Percentiles rank a stretch among this genome's conserved stretches.
These are phyloP conservation scores for Coemansia erecta DNA, from an alignment of 192 early-diverging fungal genomes.

Conservation along the genomic window DNA sequence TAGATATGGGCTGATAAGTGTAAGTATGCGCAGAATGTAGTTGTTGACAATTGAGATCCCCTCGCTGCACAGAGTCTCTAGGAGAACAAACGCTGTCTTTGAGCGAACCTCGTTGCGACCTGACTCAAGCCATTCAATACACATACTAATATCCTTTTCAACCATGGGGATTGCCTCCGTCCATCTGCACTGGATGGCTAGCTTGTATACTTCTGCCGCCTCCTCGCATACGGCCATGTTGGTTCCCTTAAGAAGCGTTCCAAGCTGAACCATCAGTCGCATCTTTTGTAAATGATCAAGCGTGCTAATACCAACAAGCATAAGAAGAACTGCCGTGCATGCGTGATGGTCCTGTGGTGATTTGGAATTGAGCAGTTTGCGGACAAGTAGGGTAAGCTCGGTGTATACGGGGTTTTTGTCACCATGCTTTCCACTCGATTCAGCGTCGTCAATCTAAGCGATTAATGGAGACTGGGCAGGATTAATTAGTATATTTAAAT, in stretches of 20 bases:
- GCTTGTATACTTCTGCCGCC: conserved; percentile 21
- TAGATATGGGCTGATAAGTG: conserved; percentile 79
- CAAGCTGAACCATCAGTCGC: conserved; percentile 22
- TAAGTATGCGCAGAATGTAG: conserved; percentile 80
- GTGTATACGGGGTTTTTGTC: conserved; percentile 21
- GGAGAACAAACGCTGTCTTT: conserved; percentile 24
- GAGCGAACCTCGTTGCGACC: conserved; percentile 17
- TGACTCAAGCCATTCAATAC: conserved; percentile 28
- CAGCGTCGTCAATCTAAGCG: conserved; percentile 22
- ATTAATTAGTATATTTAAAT: not conserved
- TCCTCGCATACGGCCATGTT: conserved; percentile 19
- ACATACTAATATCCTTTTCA: conserved; percentile 18
- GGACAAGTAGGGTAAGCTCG: conserved; percentile 13
- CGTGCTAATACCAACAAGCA: conserved; percentile 12
- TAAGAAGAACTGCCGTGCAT: conserved; percentile 20
- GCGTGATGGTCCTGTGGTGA: conserved; percentile 19
- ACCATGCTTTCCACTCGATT: conserved; percentile 20
- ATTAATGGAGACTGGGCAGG: not conserved
- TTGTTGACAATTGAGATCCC: conserved; percentile 75
- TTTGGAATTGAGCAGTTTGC: conserved; percentile 8
- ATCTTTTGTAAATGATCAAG: conserved; percentile 28
- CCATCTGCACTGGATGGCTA: conserved; percentile 17
- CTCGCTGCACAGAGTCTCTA: conserved; percentile 20
- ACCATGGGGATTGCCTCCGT: conserved; percentile 13
- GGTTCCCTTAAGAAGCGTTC: conserved; percentile 6